Percentiles rank a stretch among this genome's conserved stretches.
phyloP scores from a whole-genome alignment of 805 yeast species.

The Metschnikowia kunwiensis region DNA sequence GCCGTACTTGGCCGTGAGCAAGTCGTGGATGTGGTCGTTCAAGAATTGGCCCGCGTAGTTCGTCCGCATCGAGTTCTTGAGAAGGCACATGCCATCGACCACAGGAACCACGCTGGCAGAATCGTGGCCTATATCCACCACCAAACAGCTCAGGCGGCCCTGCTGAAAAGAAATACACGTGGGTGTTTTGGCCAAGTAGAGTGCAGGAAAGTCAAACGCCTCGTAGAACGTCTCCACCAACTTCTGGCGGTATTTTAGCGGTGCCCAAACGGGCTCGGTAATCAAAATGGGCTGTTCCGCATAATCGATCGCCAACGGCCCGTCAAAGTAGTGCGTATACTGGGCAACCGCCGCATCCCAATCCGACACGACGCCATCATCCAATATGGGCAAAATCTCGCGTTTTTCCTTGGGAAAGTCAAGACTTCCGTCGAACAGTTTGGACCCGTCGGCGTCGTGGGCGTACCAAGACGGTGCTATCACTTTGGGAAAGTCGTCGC shows the following conservation, averaged over 20 bases:
- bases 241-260: slow-evolving; percentile 59
- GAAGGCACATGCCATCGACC: slow-evolving; percentile 73
- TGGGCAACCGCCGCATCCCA: slow-evolving; percentile 86
- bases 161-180: slow-evolving; percentile 85
- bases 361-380: slow-evolving; percentile 64
- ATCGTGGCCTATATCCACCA: slow-evolving; percentile 85
- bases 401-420: slow-evolving; percentile 49
- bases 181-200: slow-evolving; percentile 78
- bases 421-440: slow-evolving; percentile 42
- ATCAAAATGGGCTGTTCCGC: slow-evolving; percentile 71
- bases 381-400: slow-evolving; percentile 55
- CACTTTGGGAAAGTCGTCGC: slow-evolving; percentile 81
- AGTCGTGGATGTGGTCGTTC: slow-evolving; percentile 48
- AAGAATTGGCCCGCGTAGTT: slow-evolving; percentile 71
- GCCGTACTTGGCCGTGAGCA: slow-evolving; percentile 30
- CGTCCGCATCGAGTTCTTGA: slow-evolving; percentile 67
- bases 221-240: slow-evolving; percentile 74
- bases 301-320: slow-evolving; percentile 49
- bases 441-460: slow-evolving; percentile 19
- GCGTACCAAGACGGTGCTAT: slow-evolving; percentile 68
- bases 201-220: slow-evolving; percentile 69
- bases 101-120: slow-evolving; percentile 75
- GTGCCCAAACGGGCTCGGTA: slow-evolving; percentile 88
- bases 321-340: slow-evolving; percentile 58
- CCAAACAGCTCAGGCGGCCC: slow-evolving; percentile 82